These are phyloP conservation scores for Bondarzewia mesenterica DNA, from an alignment of 1,284 basidiomycete species.

Conservation along the genomic window DNA sequence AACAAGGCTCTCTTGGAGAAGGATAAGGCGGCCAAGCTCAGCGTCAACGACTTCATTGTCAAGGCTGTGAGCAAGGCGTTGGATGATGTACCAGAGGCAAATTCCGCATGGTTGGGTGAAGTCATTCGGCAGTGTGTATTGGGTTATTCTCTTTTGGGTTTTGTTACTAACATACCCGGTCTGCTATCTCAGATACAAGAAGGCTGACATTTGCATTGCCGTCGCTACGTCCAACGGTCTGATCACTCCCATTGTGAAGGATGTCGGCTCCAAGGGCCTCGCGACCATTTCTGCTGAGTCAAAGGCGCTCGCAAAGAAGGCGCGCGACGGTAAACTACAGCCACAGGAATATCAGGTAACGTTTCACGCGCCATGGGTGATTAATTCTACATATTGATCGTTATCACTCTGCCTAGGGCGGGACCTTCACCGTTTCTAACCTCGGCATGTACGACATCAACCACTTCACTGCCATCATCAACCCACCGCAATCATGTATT, in stretches of 20 bases:
- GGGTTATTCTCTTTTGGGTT: slow-evolving; percentile 4
- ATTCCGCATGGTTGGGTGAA: slow-evolving; percentile 97
- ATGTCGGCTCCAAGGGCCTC: slow-evolving; percentile 88
- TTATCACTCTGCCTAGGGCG: slow-evolving; percentile 68
- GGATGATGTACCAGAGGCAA: slow-evolving; percentile 93
- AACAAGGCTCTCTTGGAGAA: slow-evolving; percentile 84
- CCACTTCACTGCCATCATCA: slow-evolving; percentile 99
- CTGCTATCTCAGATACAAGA: slow-evolving; percentile 68
- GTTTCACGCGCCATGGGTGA: slow-evolving; percentile 3
- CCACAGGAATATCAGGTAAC: slow-evolving; percentile 92
- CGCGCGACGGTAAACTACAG: slow-evolving; percentile 92
- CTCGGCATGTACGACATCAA: slow-evolving; percentile 96
- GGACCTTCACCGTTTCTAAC: slow-evolving; percentile 98
- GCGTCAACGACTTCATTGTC: slow-evolving; percentile 97
- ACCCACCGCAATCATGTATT: slow-evolving; percentile 97
- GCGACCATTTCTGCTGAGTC: slow-evolving; percentile 88
- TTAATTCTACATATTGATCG: background rate
- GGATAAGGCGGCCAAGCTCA: slow-evolving; percentile 82
- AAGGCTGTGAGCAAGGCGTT: slow-evolving; percentile 92
- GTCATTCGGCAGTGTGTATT: slow-evolving; percentile 81
- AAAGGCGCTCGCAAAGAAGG: slow-evolving; percentile 90
- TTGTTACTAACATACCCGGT: background rate
- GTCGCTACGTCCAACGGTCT: slow-evolving; percentile 95
- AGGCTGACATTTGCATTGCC: slow-evolving; percentile 94
- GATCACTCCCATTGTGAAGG: slow-evolving; percentile 96